A percentile compares a stretch with the other conserved stretches of the same genome.
phyloP scores from a whole-genome alignment of 306 rosid species.

The Lupinus albus region DNA sequence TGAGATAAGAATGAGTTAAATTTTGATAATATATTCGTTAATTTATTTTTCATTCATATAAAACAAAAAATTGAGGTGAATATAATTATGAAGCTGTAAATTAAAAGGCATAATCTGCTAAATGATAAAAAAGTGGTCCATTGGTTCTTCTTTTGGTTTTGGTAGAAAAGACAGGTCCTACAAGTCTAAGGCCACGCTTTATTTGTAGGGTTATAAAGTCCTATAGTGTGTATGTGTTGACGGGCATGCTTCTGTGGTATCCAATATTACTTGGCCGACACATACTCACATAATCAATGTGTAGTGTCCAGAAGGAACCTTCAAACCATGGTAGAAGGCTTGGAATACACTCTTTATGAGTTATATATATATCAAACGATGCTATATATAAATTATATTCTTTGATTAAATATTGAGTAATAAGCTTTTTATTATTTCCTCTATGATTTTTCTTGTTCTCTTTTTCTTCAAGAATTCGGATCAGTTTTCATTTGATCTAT shows the following conservation, averaged over 20 bases:
- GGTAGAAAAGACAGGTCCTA: conserved; percentile 23
- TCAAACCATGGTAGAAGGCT: no score
- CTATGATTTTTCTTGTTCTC: no score
- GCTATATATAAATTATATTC: no score
- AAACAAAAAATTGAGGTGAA: not conserved
- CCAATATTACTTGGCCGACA: no score
- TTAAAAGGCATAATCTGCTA: conserved; percentile 11
- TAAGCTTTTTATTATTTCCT: no score
- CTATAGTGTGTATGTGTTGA: conserved; percentile 2
- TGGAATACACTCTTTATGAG: no score
- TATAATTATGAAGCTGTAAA: conserved; percentile 5
- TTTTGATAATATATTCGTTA: not conserved
- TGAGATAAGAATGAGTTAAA: not conserved
- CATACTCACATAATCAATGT: not conserved
- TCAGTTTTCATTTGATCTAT: no score
- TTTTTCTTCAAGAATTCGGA: no score
- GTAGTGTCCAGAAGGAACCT: no score
- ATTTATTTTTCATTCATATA: not conserved
- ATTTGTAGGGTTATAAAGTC: conserved; percentile 6
- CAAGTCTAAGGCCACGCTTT: conserved; percentile 25
- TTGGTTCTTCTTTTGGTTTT: not conserved
- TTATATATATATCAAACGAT: no score
- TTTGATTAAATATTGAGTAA: no score
- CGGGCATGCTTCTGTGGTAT: conserved; percentile 20
- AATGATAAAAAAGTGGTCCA: conserved; percentile 37